Evolutionary conservation across 2,329 filamentous ascomycete species (phyloP).

Genomic region (Cercospora zeae-maydis): DNA sequence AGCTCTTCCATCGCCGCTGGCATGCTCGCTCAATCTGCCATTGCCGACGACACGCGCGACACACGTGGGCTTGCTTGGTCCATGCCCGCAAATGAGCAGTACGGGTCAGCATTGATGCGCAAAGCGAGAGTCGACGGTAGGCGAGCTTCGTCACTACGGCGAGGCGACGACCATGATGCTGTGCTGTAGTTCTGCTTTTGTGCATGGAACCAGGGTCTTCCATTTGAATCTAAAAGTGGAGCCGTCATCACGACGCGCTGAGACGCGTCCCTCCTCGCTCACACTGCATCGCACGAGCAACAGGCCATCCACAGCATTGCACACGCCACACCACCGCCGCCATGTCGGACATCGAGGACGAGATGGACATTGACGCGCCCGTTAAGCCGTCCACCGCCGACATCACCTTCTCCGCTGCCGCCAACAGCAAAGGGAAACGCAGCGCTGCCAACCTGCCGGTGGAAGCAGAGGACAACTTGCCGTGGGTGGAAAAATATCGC

Average conservation of each 20-base stretch:
- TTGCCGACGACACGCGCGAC: constrained; percentile 23
- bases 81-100: constrained; percentile 18
- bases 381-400: constrained; percentile 34
- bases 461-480: constrained; percentile 87
- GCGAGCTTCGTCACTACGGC: not conserved
- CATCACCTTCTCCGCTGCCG: constrained; percentile 70
- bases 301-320: not conserved
- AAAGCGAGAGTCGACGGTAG: not conserved
- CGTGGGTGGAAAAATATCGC: constrained; percentile 98
- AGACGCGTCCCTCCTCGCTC: constrained; percentile 7
- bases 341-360: constrained; percentile 57
- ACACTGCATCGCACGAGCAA: not conserved
- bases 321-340: constrained; percentile 16
- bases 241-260: constrained; percentile 5
- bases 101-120: constrained; percentile 21
- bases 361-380: constrained; percentile 64
- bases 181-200: not conserved
- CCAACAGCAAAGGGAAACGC: constrained; percentile 76
- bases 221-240: not conserved
- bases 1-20: constrained; percentile 21
- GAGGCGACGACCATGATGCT: not conserved
- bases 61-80: constrained; percentile 24
- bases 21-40: constrained; percentile 10
- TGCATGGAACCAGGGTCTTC: constrained; percentile 1
- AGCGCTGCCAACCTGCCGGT: constrained; percentile 90